Conservation (phyloP, 371 early-diverging fungal species). For the Lichtheimia hyalospora region DNA sequence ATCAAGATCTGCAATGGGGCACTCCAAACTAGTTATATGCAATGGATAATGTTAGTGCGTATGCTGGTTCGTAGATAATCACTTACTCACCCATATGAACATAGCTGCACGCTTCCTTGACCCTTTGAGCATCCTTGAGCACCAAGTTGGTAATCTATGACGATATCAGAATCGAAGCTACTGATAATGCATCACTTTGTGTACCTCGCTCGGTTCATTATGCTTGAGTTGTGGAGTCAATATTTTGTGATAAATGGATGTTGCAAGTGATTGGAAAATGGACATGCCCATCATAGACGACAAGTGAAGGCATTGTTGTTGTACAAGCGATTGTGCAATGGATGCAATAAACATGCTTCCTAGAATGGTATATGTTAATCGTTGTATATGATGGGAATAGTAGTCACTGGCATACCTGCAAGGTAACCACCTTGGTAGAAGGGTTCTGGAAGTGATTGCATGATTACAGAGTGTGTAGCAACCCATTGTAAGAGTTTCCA, state of each 20-base stretch:
- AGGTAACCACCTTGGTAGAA: constrained; percentile 3
- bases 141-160: constrained; percentile 84
- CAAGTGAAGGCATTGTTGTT: constrained; percentile 91
- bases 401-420: neutral
- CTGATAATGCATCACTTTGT: neutral
- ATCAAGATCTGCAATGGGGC: constrained; percentile 88
- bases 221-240: constrained; percentile 52
- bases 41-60: too few species aligned
- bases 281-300: constrained; percentile 80
- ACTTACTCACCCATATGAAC: constrained; percentile 58
- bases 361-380: constrained; percentile 11
- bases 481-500: constrained; percentile 1
- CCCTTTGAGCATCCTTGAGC: constrained; percentile 85
- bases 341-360: constrained; percentile 77
- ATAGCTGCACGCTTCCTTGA: constrained; percentile 69
- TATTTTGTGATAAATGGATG: constrained; percentile 89
- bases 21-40: constrained; percentile 63
- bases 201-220: neutral
- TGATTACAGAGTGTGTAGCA: neutral
- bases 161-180: constrained; percentile 29
- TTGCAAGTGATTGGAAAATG: constrained; percentile 77
- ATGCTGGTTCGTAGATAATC: neutral
- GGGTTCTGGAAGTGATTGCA: constrained; percentile 1
- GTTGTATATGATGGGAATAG: constrained; percentile 53
- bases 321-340: constrained; percentile 73